A percentile compares a stretch with the other conserved stretches of the same genome.
Evolutionary conservation across 1,284 basidiomycete genomes (phyloP).

Genomic region (Trichosporon sp.): DNA sequence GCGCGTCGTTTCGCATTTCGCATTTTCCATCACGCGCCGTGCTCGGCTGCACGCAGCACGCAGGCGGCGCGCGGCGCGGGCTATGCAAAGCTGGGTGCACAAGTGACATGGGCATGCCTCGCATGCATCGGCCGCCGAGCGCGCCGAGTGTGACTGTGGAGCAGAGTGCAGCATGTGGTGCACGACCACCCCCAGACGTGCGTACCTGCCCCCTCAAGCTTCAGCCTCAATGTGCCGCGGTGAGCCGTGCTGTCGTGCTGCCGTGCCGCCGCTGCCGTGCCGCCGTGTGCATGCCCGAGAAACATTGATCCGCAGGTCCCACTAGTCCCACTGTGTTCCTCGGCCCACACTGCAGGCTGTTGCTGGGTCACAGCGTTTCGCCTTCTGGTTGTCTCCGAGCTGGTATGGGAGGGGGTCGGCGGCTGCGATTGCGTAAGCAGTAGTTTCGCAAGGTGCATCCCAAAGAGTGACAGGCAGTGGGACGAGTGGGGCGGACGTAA

Average conservation of each 20-base stretch:
- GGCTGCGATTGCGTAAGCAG: neutral
- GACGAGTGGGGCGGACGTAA: neutral
- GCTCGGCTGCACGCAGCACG: no score
- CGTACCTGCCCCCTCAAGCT: neutral
- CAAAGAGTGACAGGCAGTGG: neutral
- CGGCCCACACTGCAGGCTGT: neutral
- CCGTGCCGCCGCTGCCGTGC: neutral
- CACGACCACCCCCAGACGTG: neutral
- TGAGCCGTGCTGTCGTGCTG: neutral
- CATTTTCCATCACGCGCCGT: no score
- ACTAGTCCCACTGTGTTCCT: neutral
- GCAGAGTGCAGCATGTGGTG: neutral
- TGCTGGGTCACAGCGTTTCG: neutral
- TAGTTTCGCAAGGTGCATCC: neutral
- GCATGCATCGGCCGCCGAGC: neutral
- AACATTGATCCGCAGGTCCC: slow-evolving; percentile 1
- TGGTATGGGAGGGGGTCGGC: neutral
- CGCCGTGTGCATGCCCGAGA: neutral
- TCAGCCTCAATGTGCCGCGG: neutral
- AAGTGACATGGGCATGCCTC: neutral
- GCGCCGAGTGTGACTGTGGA: neutral
- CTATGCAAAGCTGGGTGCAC: no score
- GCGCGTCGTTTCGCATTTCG: neutral
- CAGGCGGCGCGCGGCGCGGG: no score
- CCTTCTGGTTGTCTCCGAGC: neutral